Conservation (phyloP, 2,329 filamentous ascomycete genomes). For the Aspergillaceae sp. region DNA sequence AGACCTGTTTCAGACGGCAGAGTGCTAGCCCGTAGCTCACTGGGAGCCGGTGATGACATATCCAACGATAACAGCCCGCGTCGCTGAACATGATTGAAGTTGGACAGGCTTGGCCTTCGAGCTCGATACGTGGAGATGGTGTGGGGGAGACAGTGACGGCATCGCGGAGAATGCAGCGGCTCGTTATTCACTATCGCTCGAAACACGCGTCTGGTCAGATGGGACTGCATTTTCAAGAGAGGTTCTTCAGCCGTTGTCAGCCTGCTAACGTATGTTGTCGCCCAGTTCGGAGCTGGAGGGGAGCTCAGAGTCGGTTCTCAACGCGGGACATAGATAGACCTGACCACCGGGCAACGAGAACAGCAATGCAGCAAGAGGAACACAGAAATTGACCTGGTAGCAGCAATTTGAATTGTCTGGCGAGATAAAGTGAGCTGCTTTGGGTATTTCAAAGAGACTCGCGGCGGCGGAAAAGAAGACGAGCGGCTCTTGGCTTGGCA, state of each 20-base stretch:
- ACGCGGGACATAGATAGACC: background rate
- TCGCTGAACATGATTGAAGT: constrained; percentile 28
- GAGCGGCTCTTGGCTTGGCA: constrained; percentile 21
- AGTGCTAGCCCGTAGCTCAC: constrained; percentile 42
- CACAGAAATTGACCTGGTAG: too few relatives aligned
- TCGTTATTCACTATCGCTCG: constrained; percentile 37
- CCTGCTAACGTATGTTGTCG: background rate
- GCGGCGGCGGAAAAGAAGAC: constrained; percentile 14
- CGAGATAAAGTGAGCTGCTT: background rate
- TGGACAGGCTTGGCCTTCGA: constrained; percentile 18
- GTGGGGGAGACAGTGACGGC: constrained; percentile 26
- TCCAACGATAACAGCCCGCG: constrained; percentile 28
- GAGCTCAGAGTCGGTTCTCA: background rate
- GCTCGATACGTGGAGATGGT: constrained; percentile 22
- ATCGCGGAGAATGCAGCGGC: constrained; percentile 33
- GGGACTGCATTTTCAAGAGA: constrained; percentile 32
- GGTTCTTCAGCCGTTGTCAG: background rate
- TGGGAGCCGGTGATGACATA: constrained; percentile 38
- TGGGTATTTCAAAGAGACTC: constrained; percentile 6
- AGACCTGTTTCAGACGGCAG: constrained; percentile 56
- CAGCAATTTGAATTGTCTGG: too few relatives aligned
- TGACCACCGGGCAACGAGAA: background rate
- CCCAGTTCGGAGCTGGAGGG: background rate
- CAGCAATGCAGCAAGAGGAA: background rate
- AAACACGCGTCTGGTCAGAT: constrained; percentile 38